Evolutionary conservation across 1,284 basidiomycete species (phyloP), one percentile per base, ranked within the genome.

Genomic region (Tylopilus sp.): DNA sequence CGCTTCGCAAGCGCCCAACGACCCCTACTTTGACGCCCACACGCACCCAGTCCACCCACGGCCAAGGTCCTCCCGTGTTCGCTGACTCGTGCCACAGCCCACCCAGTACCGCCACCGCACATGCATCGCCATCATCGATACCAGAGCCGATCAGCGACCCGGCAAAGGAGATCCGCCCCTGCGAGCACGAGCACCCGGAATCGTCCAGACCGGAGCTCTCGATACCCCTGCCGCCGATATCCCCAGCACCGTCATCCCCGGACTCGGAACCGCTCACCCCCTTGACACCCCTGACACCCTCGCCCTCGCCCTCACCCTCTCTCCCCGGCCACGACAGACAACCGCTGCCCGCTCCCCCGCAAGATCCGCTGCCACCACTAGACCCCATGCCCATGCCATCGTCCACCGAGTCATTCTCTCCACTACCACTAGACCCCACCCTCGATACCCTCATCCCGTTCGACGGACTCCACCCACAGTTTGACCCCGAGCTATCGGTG

Each of bases 281-380:
- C 8, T 32, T 64, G 20, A 57, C 65, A 7, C 65, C 65, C 2
- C 59, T 61, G 29, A 51, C 65, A 11, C 60, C 66, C 9, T 57
- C 62, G 3, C 57, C 62, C 9, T 50, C 54, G 5, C 43, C 57
- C 0, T 64, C 65, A 2, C 65, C 63, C 0, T 64, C 63, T 3
- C 46, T 61, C 41, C 64, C 60, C 11, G 62, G 64, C 5, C 64
- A 67, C 43, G 64, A 67, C 52, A 35, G 62, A 65, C 64, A 54
- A 22, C 4, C 28, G n/a, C 25, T 50, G 3, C 52, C 52, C 20
- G 31, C 52, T 0, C 45, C 63, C 2, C 49, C 54, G 7, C 60
- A 46, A 1, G 52, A 60, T 20, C 35, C 60, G 10, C 43, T 57
- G 3, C 52, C 54, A 17, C 26, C 61, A 2, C 20, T 42, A 32